These are phyloP conservation scores for Phytophthora litchii DNA, from an alignment of 352 stramenopile genomes.

Conservation along the genomic window DNA sequence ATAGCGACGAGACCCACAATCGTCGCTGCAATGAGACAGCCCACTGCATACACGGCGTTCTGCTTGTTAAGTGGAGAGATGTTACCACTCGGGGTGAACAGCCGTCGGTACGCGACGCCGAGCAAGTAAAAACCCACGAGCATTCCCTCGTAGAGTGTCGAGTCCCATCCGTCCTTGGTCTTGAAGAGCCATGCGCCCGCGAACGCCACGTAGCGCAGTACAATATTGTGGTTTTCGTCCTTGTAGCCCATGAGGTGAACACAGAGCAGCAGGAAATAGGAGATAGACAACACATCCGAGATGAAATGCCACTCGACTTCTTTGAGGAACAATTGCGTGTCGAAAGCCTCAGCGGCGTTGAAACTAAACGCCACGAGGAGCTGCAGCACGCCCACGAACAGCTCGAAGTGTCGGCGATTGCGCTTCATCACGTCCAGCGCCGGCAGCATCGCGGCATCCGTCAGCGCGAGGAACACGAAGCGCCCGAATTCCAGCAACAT, in stretches of 20 bases:
- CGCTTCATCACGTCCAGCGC: constrained; percentile 79
- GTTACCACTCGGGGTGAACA: constrained; percentile 46
- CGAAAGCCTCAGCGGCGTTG: constrained; percentile 80
- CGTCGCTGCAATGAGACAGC: constrained; percentile 45
- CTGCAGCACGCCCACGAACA: constrained; percentile 89
- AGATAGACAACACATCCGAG: constrained; percentile 85
- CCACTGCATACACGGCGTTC: constrained; percentile 58
- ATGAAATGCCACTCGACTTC: constrained; percentile 88
- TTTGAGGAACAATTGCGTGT: constrained; percentile 66
- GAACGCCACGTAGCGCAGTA: constrained; percentile 87
- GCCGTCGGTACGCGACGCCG: constrained; percentile 58
- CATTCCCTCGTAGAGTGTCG: constrained; percentile 68
- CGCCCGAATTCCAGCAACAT: constrained; percentile 56
- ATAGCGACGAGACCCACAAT: constrained; percentile 56
- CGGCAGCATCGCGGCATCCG: constrained; percentile 75
- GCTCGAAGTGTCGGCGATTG: constrained; percentile 89
- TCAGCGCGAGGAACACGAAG: constrained; percentile 77
- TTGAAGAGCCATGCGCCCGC: constrained; percentile 86
- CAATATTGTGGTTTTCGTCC: constrained; percentile 84
- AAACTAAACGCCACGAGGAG: constrained; percentile 82
- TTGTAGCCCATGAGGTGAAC: constrained; percentile 87
- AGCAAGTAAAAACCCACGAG: constrained; percentile 66
- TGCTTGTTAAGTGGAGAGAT: constrained; percentile 63
- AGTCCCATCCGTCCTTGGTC: constrained; percentile 82
- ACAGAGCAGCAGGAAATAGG: constrained; percentile 86